Conservation (phyloP, 164 flowering plant genomes). For the Taxillus chinensis region DNA sequence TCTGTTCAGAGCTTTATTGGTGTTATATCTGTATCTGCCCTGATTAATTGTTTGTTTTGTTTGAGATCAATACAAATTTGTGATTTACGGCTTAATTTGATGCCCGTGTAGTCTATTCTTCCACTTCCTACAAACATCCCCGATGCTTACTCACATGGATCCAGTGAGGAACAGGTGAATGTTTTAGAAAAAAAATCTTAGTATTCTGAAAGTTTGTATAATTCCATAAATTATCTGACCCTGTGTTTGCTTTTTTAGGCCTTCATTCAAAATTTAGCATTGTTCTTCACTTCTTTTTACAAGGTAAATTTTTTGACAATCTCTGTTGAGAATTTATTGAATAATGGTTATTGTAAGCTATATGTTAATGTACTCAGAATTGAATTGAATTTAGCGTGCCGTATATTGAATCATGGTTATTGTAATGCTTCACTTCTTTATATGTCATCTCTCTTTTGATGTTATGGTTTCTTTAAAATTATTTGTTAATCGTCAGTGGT, state of each 20-base stretch:
- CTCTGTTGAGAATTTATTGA: no score
- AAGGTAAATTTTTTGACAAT: constrained; percentile 40
- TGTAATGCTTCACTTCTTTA: no score
- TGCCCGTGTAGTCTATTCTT: constrained; percentile 48
- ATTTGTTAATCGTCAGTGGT: no score
- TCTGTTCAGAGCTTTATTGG: no score
- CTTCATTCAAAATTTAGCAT: constrained; percentile 87
- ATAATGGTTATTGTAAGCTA: no score
- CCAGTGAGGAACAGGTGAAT: constrained; percentile 76
- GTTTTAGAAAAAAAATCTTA: background rate
- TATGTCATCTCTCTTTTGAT: no score
- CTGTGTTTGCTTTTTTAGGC: constrained; percentile 39
- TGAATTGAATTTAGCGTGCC: no score
- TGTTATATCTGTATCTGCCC: no score
- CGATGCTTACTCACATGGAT: constrained; percentile 84
- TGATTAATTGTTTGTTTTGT: background rate
- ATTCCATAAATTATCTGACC: background rate
- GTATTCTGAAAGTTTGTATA: no score
- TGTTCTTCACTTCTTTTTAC: constrained; percentile 88
- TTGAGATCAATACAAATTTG: background rate
- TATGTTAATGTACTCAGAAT: no score
- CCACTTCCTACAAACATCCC: constrained; percentile 68
- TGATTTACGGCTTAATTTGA: background rate
- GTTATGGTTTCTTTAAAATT: no score
- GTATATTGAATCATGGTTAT: no score